These are phyloP conservation scores for Candida cerambycidarum DNA, from an alignment of 805 yeast genomes.

Conservation along the genomic window DNA sequence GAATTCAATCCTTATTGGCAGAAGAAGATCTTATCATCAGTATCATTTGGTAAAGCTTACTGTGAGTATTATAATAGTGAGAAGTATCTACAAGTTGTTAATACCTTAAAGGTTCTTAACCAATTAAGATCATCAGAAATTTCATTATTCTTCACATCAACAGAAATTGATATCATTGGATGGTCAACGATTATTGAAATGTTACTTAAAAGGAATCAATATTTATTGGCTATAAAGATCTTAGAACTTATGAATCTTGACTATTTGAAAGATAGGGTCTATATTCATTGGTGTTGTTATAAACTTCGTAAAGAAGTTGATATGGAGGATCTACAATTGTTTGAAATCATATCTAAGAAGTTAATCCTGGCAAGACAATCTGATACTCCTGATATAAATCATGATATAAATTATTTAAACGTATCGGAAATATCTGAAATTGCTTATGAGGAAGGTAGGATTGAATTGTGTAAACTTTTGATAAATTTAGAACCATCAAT, in stretches of 20 bases:
- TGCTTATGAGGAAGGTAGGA: conserved; percentile 82
- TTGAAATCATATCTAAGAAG: conserved; percentile 47
- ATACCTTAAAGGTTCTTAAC: conserved; percentile 66
- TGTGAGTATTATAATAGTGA: conserved; percentile 51
- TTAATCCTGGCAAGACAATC: conserved; percentile 29
- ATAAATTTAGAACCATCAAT: conserved; percentile 67
- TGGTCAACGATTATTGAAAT: conserved; percentile 54
- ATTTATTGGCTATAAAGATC: conserved; percentile 62
- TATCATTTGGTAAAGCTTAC: conserved; percentile 78
- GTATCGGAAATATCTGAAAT: conserved; percentile 58
- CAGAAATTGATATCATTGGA: conserved; percentile 52
- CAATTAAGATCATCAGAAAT: conserved; percentile 60
- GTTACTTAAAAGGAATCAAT: conserved; percentile 58
- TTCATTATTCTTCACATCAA: conserved; percentile 67
- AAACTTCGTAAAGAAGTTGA: conserved; percentile 59
- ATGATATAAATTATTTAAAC: conserved; percentile 40
- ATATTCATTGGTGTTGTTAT: conserved; percentile 76
- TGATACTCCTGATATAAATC: conserved; percentile 11
- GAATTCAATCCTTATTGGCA: conserved; percentile 83
- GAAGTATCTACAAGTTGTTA: conserved; percentile 61
- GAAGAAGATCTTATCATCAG: conserved; percentile 75
- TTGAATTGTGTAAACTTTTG: conserved; percentile 63
- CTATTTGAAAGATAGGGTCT: conserved; percentile 43
- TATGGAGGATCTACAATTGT: conserved; percentile 59
- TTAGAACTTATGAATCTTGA: conserved; percentile 49